Percentiles rank a stretch among this genome's conserved stretches.
Conservation (phyloP, 495 filamentous ascomycete species). For the Aspergillus affinis region DNA sequence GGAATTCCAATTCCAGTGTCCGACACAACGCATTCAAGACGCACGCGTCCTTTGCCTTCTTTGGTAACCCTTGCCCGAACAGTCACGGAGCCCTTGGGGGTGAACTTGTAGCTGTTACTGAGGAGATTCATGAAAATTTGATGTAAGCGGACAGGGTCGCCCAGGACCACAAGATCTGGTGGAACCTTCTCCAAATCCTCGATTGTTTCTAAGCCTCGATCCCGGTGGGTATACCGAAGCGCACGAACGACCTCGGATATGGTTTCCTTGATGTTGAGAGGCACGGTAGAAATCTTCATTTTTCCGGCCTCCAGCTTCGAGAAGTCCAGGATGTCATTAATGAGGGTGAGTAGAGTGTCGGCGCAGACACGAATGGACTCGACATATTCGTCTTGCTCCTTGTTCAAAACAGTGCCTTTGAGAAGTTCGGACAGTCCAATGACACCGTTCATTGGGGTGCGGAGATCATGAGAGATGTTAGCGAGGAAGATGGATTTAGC, state of each 20-base stretch:
- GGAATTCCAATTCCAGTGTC: slow-evolving; percentile 92
- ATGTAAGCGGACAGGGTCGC: slow-evolving; percentile 86
- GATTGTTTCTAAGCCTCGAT: slow-evolving; percentile 74
- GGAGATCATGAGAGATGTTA: slow-evolving; percentile 85
- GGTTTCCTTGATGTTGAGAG: slow-evolving; percentile 80
- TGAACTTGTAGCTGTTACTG: slow-evolving; percentile 93
- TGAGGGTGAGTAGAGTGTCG: slow-evolving; percentile 85
- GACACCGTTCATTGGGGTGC: slow-evolving; percentile 84
- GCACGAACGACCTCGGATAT: slow-evolving; percentile 86
- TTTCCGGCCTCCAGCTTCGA: slow-evolving; percentile 93
- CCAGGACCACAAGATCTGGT: slow-evolving; percentile 75
- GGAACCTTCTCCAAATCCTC: slow-evolving; percentile 63
- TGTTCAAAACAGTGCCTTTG: slow-evolving; percentile 71
- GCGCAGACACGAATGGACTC: slow-evolving; percentile 90
- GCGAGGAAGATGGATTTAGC: slow-evolving; percentile 92
- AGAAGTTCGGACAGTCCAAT: slow-evolving; percentile 89
- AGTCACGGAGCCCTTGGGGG: slow-evolving; percentile 78
- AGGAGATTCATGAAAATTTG: slow-evolving; percentile 93
- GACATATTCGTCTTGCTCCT: slow-evolving; percentile 86
- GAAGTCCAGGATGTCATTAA: slow-evolving; percentile 94
- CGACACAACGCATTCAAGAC: slow-evolving; percentile 78
- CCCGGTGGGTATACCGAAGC: slow-evolving; percentile 77
- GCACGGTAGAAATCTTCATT: slow-evolving; percentile 88
- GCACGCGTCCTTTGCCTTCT: slow-evolving; percentile 67
- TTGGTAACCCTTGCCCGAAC: slow-evolving; percentile 68